These are phyloP conservation scores for Candida sithepensis DNA, from an alignment of 805 yeast species.

Conservation along the genomic window DNA sequence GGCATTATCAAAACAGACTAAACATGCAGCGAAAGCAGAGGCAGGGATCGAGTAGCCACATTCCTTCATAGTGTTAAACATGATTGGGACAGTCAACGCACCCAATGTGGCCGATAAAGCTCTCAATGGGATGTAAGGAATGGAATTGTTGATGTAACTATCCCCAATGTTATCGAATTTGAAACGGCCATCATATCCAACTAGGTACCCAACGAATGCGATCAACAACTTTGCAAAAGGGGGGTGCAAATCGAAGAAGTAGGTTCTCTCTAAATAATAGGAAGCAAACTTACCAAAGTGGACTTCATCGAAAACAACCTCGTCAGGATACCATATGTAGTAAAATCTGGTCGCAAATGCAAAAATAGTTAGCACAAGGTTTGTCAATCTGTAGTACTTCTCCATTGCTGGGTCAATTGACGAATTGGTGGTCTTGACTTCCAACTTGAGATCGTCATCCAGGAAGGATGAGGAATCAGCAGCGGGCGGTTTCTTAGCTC, in stretches of 20 bases:
- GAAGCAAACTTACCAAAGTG: conserved; percentile 86
- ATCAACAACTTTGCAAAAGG: conserved; percentile 94
- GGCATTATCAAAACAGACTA: conserved; percentile 85
- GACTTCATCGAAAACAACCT: conserved; percentile 84
- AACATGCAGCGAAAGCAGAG: conserved; percentile 66
- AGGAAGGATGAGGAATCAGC: neutral
- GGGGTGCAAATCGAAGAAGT: conserved; percentile 95
- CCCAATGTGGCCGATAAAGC: conserved; percentile 79
- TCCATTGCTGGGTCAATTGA: conserved; percentile 23
- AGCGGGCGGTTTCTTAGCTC: conserved; percentile 10
- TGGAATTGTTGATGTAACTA: conserved; percentile 69
- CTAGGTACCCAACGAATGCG: conserved; percentile 84
- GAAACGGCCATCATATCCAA: conserved; percentile 89
- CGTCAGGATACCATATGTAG: conserved; percentile 58
- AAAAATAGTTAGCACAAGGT: conserved; percentile 35
- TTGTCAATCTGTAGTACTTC: conserved; percentile 31
- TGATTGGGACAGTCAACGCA: conserved; percentile 73
- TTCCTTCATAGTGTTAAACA: conserved; percentile 83
- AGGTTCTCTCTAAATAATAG: conserved; percentile 82
- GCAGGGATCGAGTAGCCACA: conserved; percentile 76
- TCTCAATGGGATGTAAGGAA: conserved; percentile 84
- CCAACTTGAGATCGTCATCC: neutral
- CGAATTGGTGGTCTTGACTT: conserved; percentile 9
- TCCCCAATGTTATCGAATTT: conserved; percentile 90
- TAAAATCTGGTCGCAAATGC: conserved; percentile 57